phyloP scores from a whole-genome alignment of 495 filamentous ascomycete genomes.

The Penicillium goetzii region DNA sequence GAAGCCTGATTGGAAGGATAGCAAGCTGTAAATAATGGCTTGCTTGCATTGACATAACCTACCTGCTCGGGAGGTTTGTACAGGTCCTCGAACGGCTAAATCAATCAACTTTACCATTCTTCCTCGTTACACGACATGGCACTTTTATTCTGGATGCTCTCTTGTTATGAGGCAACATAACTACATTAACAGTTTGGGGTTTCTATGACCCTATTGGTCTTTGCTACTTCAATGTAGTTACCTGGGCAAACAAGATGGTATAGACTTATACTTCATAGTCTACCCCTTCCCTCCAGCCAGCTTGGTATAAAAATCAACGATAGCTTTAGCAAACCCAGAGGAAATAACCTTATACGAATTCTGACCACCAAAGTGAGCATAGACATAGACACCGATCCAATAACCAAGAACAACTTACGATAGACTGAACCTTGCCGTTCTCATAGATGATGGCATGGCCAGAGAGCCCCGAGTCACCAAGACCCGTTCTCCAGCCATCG shows the following conservation, averaged over 20 bases:
- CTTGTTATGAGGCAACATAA: too few species aligned
- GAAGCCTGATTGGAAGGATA: conserved; percentile 72
- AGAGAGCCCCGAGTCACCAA: neutral
- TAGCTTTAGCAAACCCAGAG: neutral
- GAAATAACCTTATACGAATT: neutral
- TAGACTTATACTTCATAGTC: too few species aligned
- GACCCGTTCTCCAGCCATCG: neutral
- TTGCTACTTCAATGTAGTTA: neutral
- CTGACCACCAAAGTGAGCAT: neutral
- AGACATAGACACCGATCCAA: neutral
- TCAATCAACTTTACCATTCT: neutral
- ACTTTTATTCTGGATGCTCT: too few species aligned
- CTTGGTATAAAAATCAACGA: neutral
- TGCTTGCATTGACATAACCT: neutral
- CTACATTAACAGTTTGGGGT: too few species aligned
- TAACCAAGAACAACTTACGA: neutral
- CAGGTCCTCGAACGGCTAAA: neutral
- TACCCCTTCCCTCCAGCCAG: neutral
- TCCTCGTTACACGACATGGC: neutral
- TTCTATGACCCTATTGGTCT: neutral
- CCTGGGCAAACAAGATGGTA: too few species aligned
- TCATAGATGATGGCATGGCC: neutral
- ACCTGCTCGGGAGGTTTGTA: neutral
- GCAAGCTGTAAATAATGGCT: conserved; percentile 62
- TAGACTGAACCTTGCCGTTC: neutral